phyloP scores from a whole-genome alignment of 768 basidiomycete species.

The Amanita fuliginea region DNA sequence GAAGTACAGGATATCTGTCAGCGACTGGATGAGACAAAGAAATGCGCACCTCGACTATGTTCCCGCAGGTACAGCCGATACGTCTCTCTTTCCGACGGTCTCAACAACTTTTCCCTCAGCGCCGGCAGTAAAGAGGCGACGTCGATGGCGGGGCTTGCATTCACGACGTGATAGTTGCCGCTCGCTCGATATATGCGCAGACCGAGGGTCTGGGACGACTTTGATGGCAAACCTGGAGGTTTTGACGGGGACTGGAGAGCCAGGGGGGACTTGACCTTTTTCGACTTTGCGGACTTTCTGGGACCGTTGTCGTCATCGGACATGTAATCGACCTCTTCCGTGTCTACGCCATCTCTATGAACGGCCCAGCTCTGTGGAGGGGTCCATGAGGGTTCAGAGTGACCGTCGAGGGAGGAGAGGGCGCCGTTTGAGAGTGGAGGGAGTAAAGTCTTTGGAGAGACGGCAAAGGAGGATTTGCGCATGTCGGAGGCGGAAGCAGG shows the following conservation, averaged over 20 bases:
- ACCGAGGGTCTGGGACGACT: not conserved
- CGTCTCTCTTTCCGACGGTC: slow-evolving; percentile 39
- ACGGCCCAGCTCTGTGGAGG: slow-evolving; percentile 76
- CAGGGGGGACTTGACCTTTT: not conserved
- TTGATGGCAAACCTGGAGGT: not conserved
- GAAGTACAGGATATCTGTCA: too few relatives aligned
- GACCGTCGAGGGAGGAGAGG: slow-evolving; percentile 1
- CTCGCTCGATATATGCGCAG: slow-evolving; percentile 56
- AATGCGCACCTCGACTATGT: slow-evolving; percentile 63
- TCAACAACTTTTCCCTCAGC: slow-evolving; percentile 47
- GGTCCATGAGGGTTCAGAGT: slow-evolving; percentile 35
- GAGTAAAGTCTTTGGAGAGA: slow-evolving; percentile 41
- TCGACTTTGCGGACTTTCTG: slow-evolving; percentile 1
- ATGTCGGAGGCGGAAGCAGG: slow-evolving; percentile 18
- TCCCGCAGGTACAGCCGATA: slow-evolving; percentile 70
- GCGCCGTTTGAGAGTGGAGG: slow-evolving; percentile 9
- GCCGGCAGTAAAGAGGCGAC: slow-evolving; percentile 54
- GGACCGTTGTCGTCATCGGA: slow-evolving; percentile 27
- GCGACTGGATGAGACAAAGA: too few relatives aligned
- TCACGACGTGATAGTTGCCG: slow-evolving; percentile 59
- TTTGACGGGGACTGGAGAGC: not conserved
- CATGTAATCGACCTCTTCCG: slow-evolving; percentile 26
- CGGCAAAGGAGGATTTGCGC: slow-evolving; percentile 16
- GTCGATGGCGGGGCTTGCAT: slow-evolving; percentile 51
- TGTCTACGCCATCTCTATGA: slow-evolving; percentile 33